Conservation (phyloP, 768 basidiomycete genomes). For the Trametes villosa region DNA sequence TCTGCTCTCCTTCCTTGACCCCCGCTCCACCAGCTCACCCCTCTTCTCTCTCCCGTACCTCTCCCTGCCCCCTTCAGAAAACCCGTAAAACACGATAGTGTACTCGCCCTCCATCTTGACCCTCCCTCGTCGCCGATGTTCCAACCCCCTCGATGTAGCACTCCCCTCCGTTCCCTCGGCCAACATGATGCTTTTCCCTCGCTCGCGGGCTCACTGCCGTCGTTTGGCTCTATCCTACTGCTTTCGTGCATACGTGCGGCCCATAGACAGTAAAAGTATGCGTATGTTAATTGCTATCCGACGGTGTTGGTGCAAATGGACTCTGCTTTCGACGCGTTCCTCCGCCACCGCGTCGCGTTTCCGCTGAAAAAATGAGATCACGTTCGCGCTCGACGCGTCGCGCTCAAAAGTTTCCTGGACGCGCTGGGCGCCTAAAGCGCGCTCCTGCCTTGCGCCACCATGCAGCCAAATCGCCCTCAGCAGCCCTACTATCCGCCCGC, state of each 20-base stretch:
- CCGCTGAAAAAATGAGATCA: neutral
- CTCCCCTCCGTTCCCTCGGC: slow-evolving; percentile 12
- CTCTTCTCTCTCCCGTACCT: slow-evolving; percentile 1
- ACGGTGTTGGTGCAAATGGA: slow-evolving; percentile 23
- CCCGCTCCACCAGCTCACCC: slow-evolving; percentile 2
- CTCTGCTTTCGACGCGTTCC: slow-evolving; percentile 18
- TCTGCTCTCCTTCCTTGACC: slow-evolving; percentile 7
- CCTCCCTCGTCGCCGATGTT: slow-evolving; percentile 8
- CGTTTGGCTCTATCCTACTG: slow-evolving; percentile 26
- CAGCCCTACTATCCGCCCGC: neutral
- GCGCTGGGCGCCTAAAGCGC: slow-evolving; percentile 1
- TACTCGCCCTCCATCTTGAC: slow-evolving; percentile 14
- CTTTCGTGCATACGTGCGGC: slow-evolving; percentile 34
- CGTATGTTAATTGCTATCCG: slow-evolving; percentile 35
- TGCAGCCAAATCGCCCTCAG: slow-evolving; percentile 18
- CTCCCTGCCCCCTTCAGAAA: slow-evolving; percentile 5
- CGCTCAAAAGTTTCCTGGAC: slow-evolving; percentile 13
- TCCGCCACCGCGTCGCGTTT: neutral
- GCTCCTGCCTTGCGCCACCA: neutral
- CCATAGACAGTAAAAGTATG: slow-evolving; percentile 40
- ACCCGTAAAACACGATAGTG: slow-evolving; percentile 17
- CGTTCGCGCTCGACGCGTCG: neutral
- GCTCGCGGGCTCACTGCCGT: slow-evolving; percentile 26
- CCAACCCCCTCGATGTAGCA: slow-evolving; percentile 19
- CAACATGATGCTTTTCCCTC: slow-evolving; percentile 23